Conservation (phyloP, 2,329 filamentous ascomycete species). For the Aureobasidium lini region DNA sequence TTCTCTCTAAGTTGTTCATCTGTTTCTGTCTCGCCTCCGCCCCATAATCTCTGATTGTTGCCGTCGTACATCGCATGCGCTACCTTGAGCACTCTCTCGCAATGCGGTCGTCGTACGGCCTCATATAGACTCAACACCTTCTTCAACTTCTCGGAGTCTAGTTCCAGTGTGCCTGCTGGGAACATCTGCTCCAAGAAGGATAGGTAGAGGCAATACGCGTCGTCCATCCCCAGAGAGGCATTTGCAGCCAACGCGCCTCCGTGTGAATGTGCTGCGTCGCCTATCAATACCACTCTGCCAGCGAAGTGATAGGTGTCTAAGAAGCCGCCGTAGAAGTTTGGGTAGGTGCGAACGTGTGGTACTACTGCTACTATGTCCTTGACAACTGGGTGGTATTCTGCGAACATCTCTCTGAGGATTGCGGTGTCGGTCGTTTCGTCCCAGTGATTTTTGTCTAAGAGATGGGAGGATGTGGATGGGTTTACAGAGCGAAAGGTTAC, state of each 20-base stretch:
- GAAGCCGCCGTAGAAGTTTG: conserved; percentile 27
- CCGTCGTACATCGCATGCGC: conserved; percentile 21
- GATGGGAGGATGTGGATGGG: neutral
- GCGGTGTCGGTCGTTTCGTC: conserved; percentile 17
- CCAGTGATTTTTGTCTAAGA: neutral
- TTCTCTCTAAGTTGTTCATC: conserved; percentile 22
- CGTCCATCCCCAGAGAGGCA: conserved; percentile 33
- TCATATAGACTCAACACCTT: conserved; percentile 29
- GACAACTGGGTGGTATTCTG: conserved; percentile 22
- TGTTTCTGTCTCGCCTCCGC: conserved; percentile 17
- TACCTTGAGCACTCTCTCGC: conserved; percentile 24
- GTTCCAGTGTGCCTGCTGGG: neutral
- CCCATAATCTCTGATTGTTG: conserved; percentile 17
- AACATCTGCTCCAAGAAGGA: neutral
- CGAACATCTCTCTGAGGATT: neutral
- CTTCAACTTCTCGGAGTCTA: neutral
- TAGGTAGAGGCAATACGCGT: conserved; percentile 24
- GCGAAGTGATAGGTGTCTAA: conserved; percentile 27
- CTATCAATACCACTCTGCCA: conserved; percentile 27
- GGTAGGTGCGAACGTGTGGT: conserved; percentile 29
- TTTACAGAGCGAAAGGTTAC: conserved; percentile 19
- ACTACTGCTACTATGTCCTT: conserved; percentile 27
- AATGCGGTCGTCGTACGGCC: conserved; percentile 28
- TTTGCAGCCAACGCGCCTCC: conserved; percentile 34
- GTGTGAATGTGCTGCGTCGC: conserved; percentile 34